Percentiles rank a stretch among this genome's conserved stretches.
These are phyloP conservation scores for Ophiostoma triangulosporum DNA, from an alignment of 2,329 filamentous ascomycete species.

Conservation along the genomic window DNA sequence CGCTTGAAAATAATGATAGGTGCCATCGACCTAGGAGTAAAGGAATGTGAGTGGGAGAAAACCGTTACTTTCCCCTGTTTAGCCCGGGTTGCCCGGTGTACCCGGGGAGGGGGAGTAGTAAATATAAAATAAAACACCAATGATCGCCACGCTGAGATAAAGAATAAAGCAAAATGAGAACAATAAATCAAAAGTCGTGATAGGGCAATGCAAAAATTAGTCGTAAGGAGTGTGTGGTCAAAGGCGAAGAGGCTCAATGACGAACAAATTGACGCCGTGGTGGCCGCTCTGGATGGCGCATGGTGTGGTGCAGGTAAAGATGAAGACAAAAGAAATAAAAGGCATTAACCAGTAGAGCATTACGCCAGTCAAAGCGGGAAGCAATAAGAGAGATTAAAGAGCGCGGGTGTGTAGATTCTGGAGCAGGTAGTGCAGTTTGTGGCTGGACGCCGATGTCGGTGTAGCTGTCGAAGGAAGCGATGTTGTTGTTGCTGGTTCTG, in stretches of 20 bases:
- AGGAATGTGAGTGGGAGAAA: slow-evolving; percentile 1
- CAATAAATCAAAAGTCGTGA: background rate
- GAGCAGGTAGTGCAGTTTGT: background rate
- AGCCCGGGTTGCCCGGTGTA: background rate
- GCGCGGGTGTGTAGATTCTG: background rate
- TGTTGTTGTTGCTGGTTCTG: background rate
- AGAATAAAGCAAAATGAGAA: slow-evolving; percentile 4
- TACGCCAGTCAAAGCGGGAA: too few species aligned
- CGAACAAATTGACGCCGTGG: background rate
- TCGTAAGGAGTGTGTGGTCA: background rate
- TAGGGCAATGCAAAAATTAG: background rate
- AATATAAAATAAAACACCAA: background rate
- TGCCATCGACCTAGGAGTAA: background rate
- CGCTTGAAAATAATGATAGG: background rate
- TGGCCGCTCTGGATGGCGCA: background rate
- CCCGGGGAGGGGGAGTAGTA: background rate
- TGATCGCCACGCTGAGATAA: slow-evolving; percentile 4
- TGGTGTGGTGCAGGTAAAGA: slow-evolving; percentile 6
- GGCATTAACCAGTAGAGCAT: too few species aligned
- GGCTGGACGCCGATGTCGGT: background rate
- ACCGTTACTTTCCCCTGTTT: background rate
- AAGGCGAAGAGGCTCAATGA: background rate
- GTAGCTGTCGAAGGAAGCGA: background rate
- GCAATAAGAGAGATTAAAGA: background rate
- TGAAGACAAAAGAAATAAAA: background rate